phyloP scores from a whole-genome alignment of 1,139 yeast genomes.

The Saccharomycopsis hybrid region DNA sequence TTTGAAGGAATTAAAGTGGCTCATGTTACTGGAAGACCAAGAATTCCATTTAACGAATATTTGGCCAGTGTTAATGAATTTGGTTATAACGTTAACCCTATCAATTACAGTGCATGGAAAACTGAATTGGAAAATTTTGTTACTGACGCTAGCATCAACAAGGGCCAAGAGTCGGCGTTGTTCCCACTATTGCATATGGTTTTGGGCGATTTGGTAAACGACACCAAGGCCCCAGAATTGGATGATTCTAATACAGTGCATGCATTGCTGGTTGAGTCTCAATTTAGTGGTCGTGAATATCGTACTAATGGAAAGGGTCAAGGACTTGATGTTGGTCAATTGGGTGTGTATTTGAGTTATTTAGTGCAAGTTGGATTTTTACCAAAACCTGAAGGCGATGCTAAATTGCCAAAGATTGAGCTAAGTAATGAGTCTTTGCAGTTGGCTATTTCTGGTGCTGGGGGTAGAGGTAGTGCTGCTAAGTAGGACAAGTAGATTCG shows the following conservation, averaged over 20 bases:
- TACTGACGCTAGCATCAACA: too few relatives aligned
- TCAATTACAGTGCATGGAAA: constrained; percentile 77
- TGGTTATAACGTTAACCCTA: constrained; percentile 62
- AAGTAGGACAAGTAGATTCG: too few relatives aligned
- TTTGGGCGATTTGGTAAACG: constrained; percentile 81
- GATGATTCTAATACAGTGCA: constrained; percentile 77
- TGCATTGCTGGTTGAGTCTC: constrained; percentile 52
- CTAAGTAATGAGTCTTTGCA: constrained; percentile 55
- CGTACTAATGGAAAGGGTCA: constrained; percentile 36
- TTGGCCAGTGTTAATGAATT: constrained; percentile 56
- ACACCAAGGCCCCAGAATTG: constrained; percentile 90
- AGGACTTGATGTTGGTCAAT: constrained; percentile 60
- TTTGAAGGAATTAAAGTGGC: constrained; percentile 56
- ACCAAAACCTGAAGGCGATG: constrained; percentile 43
- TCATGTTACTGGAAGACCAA: constrained; percentile 97
- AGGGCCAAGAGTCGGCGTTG: constrained; percentile 72
- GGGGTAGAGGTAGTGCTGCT: constrained; percentile 61
- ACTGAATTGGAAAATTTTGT: constrained; percentile 68
- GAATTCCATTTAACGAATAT: constrained; percentile 73
- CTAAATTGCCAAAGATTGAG: constrained; percentile 50
- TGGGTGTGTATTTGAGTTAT: constrained; percentile 77
- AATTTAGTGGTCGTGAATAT: constrained; percentile 48
- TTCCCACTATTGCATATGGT: constrained; percentile 93
- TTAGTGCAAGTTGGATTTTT: constrained; percentile 74
- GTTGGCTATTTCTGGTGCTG: constrained; percentile 73